A percentile compares a stretch with the other conserved stretches of the same genome.
Conservation (phyloP, 257 asterid genomes). For the Ilex asprella region DNA sequence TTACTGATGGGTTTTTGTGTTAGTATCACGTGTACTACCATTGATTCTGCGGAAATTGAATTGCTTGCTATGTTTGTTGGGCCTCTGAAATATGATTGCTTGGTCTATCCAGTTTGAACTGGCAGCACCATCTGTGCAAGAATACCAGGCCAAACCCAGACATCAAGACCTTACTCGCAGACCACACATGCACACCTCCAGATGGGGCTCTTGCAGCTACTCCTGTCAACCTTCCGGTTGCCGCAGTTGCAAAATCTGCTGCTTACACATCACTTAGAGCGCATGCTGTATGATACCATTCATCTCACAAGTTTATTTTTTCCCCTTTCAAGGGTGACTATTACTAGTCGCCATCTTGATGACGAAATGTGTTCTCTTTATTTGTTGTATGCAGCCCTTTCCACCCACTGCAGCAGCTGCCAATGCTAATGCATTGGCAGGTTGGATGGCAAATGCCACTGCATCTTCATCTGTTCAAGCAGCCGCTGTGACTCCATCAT, state of each 20-base stretch:
- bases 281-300: conserved; percentile 54
- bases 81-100: conserved; percentile 7
- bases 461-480: conserved; percentile 97
- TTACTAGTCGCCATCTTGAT: conserved; percentile 8
- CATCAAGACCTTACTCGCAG: conserved; percentile 83
- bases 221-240: conserved; percentile 69
- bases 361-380: conserved; percentile 2
- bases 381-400: conserved; percentile 59
- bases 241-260: conserved; percentile 74
- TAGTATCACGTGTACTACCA: not conserved
- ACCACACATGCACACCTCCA: conserved; percentile 76
- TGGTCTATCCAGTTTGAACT: conserved; percentile 65
- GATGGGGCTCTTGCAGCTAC: conserved; percentile 80
- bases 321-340: not conserved
- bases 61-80: conserved; percentile 3
- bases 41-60: not conserved
- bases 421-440: conserved; percentile 88
- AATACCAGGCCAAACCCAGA: conserved; percentile 95
- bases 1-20: not conserved
- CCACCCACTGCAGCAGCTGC: conserved; percentile 81
- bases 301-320: conserved; percentile 3
- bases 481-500: conserved; percentile 83
- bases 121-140: conserved; percentile 99
- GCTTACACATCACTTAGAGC: conserved; percentile 76
- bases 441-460: conserved; percentile 98